Evolutionary conservation across 2,329 filamentous ascomycete species (phyloP).

Genomic region (Neopestalotiopsis sp.): DNA sequence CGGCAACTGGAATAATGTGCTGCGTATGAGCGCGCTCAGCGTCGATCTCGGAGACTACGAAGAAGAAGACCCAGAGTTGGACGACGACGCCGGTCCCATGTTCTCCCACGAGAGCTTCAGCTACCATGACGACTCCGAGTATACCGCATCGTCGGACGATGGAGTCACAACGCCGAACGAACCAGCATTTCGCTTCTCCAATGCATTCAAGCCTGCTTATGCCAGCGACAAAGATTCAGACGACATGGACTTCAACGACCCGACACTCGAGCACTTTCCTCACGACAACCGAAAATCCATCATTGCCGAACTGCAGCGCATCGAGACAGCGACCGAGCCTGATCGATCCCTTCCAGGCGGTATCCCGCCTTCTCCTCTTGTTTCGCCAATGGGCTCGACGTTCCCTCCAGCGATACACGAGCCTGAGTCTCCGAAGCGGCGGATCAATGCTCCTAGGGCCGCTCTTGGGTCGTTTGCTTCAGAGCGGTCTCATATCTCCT

Average conservation of each 20-base stretch:
- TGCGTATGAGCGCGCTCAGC: slow-evolving; percentile 36
- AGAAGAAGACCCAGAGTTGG: slow-evolving; percentile 9
- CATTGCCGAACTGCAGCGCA: slow-evolving; percentile 34
- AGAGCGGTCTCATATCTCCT: slow-evolving; percentile 15
- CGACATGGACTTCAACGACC: slow-evolving; percentile 32
- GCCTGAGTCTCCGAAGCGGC: background rate
- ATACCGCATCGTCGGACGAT: background rate
- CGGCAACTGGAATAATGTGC: slow-evolving; percentile 55
- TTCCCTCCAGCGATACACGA: slow-evolving; percentile 8
- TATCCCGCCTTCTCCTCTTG: slow-evolving; percentile 25
- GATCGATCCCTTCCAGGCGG: slow-evolving; percentile 31
- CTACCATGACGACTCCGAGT: slow-evolving; percentile 6
- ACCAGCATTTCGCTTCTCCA: background rate
- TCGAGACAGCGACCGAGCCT: slow-evolving; percentile 32
- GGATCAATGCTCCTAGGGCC: slow-evolving; percentile 1
- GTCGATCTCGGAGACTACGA: slow-evolving; percentile 23
- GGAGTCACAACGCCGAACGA: background rate
- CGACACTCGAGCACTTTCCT: slow-evolving; percentile 35
- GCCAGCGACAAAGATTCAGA: background rate
- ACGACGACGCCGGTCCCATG: slow-evolving; percentile 21
- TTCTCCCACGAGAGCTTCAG: slow-evolving; percentile 32
- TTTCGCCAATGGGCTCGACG: slow-evolving; percentile 9
- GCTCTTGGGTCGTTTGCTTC: slow-evolving; percentile 16
- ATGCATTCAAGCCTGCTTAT: background rate
- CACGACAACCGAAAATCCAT: slow-evolving; percentile 34